A percentile compares a stretch with the other conserved stretches of the same genome.
phyloP scores from a whole-genome alignment of 768 basidiomycete species.

The Russula sp. region DNA sequence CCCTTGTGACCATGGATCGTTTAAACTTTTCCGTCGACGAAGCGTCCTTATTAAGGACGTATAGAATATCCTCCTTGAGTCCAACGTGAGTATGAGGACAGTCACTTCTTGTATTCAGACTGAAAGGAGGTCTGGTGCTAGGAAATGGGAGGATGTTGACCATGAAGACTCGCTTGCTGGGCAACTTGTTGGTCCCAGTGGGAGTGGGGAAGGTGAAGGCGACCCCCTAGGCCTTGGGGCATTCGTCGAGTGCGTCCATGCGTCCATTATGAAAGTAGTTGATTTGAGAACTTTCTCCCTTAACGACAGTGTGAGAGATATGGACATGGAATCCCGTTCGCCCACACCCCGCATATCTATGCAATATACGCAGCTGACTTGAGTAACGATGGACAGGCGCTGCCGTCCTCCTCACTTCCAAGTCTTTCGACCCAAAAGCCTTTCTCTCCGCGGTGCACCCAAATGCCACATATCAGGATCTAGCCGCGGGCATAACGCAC shows the following conservation, averaged over 20 bases:
- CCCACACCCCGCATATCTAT: conserved; percentile 6
- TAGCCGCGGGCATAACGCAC: conserved; percentile 68
- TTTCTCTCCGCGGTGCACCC: conserved; percentile 92
- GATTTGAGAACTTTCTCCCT: conserved; percentile 3
- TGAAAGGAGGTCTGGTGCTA: conserved; percentile 28
- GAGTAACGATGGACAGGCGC: conserved; percentile 46
- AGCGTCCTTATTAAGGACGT: conserved; percentile 77
- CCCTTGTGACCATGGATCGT: conserved; percentile 42
- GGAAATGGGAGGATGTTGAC: conserved; percentile 88
- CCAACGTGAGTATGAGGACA: conserved; percentile 51
- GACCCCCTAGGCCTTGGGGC: conserved; percentile 78
- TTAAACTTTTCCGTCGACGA: conserved; percentile 73
- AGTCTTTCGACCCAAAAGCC: conserved; percentile 92
- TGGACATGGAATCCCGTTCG: conserved; percentile 78
- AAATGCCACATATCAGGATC: conserved; percentile 90
- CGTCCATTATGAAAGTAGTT: background rate
- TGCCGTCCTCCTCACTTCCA: conserved; percentile 79
- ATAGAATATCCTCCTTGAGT: conserved; percentile 70
- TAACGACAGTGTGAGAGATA: conserved; percentile 47
- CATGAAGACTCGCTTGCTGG: conserved; percentile 78
- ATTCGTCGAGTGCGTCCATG: conserved; percentile 47
- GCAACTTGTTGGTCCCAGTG: conserved; percentile 49
- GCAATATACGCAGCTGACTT: conserved; percentile 14
- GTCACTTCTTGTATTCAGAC: background rate
- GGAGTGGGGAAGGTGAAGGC: conserved; percentile 48